Base-by-base conservation (phyloP, 2,329 filamentous ascomycete species). In the Cladosporium sp. region DNA sequence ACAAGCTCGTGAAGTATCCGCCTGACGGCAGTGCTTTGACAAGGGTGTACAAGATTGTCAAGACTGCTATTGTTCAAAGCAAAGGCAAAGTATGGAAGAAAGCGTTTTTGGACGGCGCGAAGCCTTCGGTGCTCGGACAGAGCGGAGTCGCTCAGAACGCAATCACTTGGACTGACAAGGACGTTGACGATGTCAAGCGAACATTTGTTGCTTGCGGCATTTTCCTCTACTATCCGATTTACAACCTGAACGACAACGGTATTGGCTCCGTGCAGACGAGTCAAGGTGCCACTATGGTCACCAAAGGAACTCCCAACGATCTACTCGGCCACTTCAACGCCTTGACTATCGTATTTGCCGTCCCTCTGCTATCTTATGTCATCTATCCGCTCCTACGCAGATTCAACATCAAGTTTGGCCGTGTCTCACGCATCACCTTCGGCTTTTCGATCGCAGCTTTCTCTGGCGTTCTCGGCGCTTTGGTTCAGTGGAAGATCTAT, bases 141-240 rank as follows among this genome's bases (percentile, higher is more conserved):
- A 55, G 21, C 8, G 52, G 30, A n/a, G 30, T n/a, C 28, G 28
- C 30, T 2, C 67, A 14, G 63, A 59, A 26, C 55, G 64, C 24
- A 68, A 64, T 72, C 21, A 59, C 81, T 0, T 92, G 89, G 88
- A 84, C 89, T 59, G 88, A 92, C 71, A 82, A 84, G 70, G 91
- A 91, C 69, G 81, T 92, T 44, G 88, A 90, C 2, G 90, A 92
- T 73, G 80, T 92, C 57, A 88, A 47, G 34, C 24, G 28, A 10
- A 65, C 57, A 3, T 34, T 65, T 11, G 49, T 32, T 18, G 63
- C 63, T 12, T 92, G 89, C 80, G 86, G 87, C 70, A 87, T 91
- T 63, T 91, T 92, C 65, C 67, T 79, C 38, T 81, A 79, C 72
- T 81, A 78, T 54, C 80, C 80, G 0, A 75, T 82, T 30, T 82